Conservation (phyloP, 2,329 filamentous ascomycete genomes). For the Colletotrichum scovillei region DNA sequence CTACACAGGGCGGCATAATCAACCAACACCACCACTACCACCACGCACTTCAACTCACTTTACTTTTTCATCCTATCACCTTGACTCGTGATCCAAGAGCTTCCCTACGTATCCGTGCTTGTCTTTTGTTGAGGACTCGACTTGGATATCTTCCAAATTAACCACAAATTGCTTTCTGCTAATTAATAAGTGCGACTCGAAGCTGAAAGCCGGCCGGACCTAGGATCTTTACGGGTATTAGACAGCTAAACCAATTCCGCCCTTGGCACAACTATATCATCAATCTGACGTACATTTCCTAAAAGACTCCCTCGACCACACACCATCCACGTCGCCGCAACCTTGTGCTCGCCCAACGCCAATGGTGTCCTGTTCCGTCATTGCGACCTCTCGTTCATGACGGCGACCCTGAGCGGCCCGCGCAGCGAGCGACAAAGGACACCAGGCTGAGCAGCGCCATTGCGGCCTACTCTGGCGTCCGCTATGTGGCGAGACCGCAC, state of each 20-base stretch:
- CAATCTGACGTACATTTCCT: slow-evolving; percentile 3
- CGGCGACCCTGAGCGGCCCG: slow-evolving; percentile 30
- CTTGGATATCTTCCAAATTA: slow-evolving; percentile 7
- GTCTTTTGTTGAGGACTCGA: background rate
- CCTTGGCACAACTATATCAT: slow-evolving; percentile 13
- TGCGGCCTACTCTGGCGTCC: slow-evolving; percentile 55
- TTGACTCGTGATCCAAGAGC: background rate
- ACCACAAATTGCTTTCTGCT: background rate
- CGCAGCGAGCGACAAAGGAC: slow-evolving; percentile 34
- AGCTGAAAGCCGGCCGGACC: slow-evolving; percentile 4
- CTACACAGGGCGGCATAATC: background rate
- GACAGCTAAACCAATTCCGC: slow-evolving; percentile 11
- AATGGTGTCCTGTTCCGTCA: slow-evolving; percentile 21
- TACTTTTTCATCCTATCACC: background rate
- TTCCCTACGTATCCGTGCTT: background rate
- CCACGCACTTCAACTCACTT: background rate
- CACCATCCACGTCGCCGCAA: slow-evolving; percentile 3
- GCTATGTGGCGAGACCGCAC: slow-evolving; percentile 99
- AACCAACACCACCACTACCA: background rate
- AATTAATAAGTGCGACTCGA: slow-evolving; percentile 1
- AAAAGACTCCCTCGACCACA: background rate
- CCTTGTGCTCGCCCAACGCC: slow-evolving; percentile 1
- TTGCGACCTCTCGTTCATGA: slow-evolving; percentile 28
- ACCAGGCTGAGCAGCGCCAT: slow-evolving; percentile 31
- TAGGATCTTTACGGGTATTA: background rate